Evolutionary conservation across 1,284 basidiomycete species (phyloP).

Genomic region (Moesziomyces sp.): DNA sequence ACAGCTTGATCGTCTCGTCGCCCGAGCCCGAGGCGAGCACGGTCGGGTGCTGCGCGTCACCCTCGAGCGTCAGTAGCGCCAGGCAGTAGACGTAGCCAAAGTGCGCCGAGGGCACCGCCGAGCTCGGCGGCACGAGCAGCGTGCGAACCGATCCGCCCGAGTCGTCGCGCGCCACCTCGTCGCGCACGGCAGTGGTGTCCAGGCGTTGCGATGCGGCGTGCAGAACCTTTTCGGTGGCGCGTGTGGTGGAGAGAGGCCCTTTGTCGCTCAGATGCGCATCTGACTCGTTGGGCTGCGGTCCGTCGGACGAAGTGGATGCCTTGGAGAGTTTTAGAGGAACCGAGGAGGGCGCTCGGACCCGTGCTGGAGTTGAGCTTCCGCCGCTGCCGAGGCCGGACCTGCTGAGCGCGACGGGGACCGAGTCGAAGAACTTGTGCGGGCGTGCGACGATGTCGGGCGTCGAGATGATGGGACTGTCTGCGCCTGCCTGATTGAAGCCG

Average conservation of each 20-base stretch:
- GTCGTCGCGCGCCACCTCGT: background rate
- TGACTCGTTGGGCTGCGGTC: background rate
- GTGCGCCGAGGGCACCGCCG: constrained; percentile 78
- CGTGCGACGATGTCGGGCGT: constrained; percentile 36
- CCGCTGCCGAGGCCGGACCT: constrained; percentile 36
- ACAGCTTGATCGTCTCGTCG: constrained; percentile 89
- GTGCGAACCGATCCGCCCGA: constrained; percentile 15
- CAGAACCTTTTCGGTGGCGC: constrained; percentile 30
- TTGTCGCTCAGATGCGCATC: background rate
- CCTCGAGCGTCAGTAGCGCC: constrained; percentile 71
- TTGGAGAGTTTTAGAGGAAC: constrained; percentile 2
- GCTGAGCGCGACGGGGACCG: constrained; percentile 66
- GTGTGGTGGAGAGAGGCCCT: constrained; percentile 12
- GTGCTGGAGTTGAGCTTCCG: constrained; percentile 30
- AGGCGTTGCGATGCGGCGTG: constrained; percentile 30
- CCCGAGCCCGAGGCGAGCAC: constrained; percentile 71
- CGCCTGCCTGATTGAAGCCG: background rate
- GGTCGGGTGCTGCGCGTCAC: constrained; percentile 25
- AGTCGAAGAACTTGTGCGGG: constrained; percentile 66
- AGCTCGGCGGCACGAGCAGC: constrained; percentile 35
- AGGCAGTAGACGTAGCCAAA: constrained; percentile 94
- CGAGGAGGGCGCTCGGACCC: constrained; percentile 1
- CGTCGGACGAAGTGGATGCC: background rate
- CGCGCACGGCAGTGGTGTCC: constrained; percentile 11
- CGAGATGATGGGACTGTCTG: constrained; percentile 44